Conservation (phyloP, 1,284 basidiomycete species). For the Hymenochaete sp. region DNA sequence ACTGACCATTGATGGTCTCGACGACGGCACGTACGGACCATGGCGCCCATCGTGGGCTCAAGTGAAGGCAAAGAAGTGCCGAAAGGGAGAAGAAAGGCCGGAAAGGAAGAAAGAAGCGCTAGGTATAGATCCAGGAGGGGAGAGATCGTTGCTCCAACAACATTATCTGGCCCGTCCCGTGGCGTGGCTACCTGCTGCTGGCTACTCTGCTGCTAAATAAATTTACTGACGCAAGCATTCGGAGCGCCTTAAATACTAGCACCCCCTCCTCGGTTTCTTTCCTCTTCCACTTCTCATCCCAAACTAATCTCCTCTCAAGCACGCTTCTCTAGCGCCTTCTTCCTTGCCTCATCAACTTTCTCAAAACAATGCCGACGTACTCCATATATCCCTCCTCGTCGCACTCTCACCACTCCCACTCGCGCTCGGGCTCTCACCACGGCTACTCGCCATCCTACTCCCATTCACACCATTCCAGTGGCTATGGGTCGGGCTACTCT, state of each 20-base stretch:
- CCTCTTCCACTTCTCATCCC: not conserved
- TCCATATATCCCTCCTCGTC: conserved; percentile 11
- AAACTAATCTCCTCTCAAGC: not conserved
- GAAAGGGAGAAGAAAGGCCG: too few relatives aligned
- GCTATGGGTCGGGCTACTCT: not conserved
- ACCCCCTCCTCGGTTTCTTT: not conserved
- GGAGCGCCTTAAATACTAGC: conserved; percentile 1
- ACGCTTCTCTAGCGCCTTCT: not conserved
- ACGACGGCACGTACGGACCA: too few relatives aligned
- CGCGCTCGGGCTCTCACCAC: conserved; percentile 10
- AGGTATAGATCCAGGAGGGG: too few relatives aligned
- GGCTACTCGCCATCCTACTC: conserved; percentile 8
- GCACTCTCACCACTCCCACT: conserved; percentile 8
- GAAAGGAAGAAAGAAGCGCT: too few relatives aligned
- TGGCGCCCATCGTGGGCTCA: too few relatives aligned
- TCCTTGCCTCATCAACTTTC: not conserved
- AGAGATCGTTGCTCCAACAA: too few relatives aligned
- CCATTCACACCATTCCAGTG: not conserved
- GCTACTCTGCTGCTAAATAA: not conserved
- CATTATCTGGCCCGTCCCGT: too few relatives aligned
- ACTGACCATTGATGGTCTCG: too few relatives aligned
- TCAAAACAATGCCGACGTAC: conserved; percentile 10
- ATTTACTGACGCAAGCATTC: conserved; percentile 1
- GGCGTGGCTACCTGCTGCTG: too few relatives aligned
- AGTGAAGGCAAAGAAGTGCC: too few relatives aligned